phyloP scores from a whole-genome alignment of 2,329 filamentous ascomycete genomes.

The Pseudogymnoascus sp. region DNA sequence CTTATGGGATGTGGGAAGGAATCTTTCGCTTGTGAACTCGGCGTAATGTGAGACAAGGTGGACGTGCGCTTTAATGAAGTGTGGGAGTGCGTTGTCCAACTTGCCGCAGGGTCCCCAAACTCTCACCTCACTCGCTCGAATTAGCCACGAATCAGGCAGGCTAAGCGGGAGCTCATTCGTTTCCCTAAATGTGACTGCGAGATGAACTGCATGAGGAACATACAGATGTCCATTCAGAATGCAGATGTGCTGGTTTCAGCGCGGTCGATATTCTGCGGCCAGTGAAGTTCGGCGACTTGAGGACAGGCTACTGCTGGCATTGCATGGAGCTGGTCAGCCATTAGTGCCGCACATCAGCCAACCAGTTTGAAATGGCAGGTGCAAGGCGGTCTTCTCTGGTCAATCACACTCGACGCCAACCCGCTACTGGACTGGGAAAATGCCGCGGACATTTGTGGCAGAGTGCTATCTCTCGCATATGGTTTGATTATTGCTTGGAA shows the following conservation, averaged over 20 bases:
- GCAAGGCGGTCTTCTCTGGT: conserved; percentile 5
- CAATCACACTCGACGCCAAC: not conserved
- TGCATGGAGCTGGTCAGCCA: conserved; percentile 6
- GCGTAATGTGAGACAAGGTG: conserved; percentile 6
- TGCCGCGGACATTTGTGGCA: conserved; percentile 2
- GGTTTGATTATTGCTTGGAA: not conserved
- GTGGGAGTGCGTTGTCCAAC: conserved; percentile 9
- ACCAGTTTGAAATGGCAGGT: conserved; percentile 2
- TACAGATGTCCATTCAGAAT: conserved; percentile 2
- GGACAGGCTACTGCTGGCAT: conserved; percentile 9
- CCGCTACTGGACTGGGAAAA: conserved; percentile 1
- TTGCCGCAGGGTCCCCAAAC: not conserved
- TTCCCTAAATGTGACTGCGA: not conserved
- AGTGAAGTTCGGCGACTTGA: not conserved
- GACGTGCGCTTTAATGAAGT: conserved; percentile 11
- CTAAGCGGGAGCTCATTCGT: conserved; percentile 1
- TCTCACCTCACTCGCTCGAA: conserved; percentile 9
- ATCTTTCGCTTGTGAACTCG: not conserved
- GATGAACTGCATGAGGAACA: not conserved
- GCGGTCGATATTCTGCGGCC: not conserved
- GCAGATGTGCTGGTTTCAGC: conserved; percentile 8
- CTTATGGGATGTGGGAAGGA: conserved; percentile 9
- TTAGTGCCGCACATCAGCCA: not conserved
- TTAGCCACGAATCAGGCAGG: conserved; percentile 8
- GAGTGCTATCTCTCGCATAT: not conserved